Evolutionary conservation across 208 protist genomes (phyloP), one percentile per base, ranked within the genome.

Genomic region (Borovskyia barvae): DNA sequence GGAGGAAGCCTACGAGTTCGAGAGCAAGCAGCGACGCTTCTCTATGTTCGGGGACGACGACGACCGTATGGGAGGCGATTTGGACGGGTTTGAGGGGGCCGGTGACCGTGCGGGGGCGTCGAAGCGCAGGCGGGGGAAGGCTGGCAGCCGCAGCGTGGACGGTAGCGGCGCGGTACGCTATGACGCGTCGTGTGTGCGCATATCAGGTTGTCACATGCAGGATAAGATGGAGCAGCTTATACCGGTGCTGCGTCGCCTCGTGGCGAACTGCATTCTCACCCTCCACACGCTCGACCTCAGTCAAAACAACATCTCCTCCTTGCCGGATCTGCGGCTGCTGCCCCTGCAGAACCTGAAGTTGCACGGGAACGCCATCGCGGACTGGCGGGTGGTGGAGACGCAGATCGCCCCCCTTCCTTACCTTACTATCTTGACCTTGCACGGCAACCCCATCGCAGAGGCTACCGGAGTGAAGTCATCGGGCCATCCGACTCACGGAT

Each of bases 1-100:
- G 48, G 88, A 94, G 72, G 82, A 94, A 70, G 88, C 85, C 20
- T 94, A 94, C 66, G 88, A 94, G 69, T 89, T 94, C 68, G 72
- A 82, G 15, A 68, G 56, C 26, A 39, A 68, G 9, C 61, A 60
- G 29, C 48, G 79, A 15, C 70, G 81, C 19, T 79, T 75, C 41
- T 68, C 59, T 11, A 72, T 84, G 42, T 43, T 86, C 25, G 47
- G 76, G 26, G 46, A 68, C 20, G 39, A n/a, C n/a, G 36, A 15
- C 26, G 33, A 46, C 1, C 29, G 26, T 51, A 17, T 17, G 33
- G 37, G 47, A 7, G 36, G 47, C 37, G n/a, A n/a, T n/a, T n/a
- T n/a, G n/a, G n/a, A n/a, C n/a, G 56, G 32, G 4, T 25, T 19
- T 15, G 45, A 46, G 1, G 57, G 29, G 30, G 33, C 33, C 9